Evolutionary conservation across 2,329 filamentous ascomycete genomes (phyloP).

Genomic region (Trichoderma guizhouense): DNA sequence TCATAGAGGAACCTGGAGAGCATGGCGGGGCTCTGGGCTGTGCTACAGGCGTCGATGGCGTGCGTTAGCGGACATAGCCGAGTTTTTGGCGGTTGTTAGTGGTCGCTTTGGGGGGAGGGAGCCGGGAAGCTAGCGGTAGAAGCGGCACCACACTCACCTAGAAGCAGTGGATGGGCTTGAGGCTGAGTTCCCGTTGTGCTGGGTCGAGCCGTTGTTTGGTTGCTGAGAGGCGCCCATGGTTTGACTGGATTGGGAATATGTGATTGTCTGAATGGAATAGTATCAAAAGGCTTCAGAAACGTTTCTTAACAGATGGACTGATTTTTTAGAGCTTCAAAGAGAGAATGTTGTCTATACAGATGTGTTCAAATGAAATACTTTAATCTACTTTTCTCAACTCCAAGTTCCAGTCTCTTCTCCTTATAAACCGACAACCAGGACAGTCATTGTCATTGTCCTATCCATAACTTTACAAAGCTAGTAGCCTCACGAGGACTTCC

Average conservation of each 20-base stretch:
- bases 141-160: neutral
- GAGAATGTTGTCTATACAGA: neutral
- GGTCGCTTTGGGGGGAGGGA: neutral
- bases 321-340: neutral
- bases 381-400: neutral
- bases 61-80: constrained; percentile 16
- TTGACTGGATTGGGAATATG: neutral
- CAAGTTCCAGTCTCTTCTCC: neutral
- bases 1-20: constrained; percentile 13
- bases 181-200: constrained; percentile 7
- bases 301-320: neutral
- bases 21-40: constrained; percentile 5
- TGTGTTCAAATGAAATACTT: neutral
- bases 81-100: neutral
- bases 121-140: neutral
- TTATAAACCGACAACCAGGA: neutral
- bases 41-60: neutral
- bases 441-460: neutral
- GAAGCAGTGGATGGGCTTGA: neutral
- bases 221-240: constrained; percentile 4
- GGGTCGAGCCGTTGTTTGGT: neutral
- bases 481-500: neutral
- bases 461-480: neutral
- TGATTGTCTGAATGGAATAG: neutral
- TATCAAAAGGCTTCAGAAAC: neutral